Percentiles rank a stretch among this genome's conserved stretches.
phyloP scores from a whole-genome alignment of 75 land plant genomes.

The Selaginella tamariscina region DNA sequence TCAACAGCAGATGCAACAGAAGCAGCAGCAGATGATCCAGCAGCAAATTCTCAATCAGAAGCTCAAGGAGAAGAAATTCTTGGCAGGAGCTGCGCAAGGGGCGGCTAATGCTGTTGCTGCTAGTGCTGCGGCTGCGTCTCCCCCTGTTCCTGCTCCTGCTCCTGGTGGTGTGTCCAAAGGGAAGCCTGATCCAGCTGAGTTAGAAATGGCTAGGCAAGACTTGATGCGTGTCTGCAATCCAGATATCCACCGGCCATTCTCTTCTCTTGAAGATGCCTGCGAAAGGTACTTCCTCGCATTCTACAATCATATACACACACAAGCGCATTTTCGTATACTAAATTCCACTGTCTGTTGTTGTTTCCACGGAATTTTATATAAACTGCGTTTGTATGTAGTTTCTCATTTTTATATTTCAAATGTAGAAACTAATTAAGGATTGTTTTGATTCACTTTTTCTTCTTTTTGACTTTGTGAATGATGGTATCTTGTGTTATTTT shows the following conservation, averaged over 20 bases:
- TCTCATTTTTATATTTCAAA: too few relatives aligned
- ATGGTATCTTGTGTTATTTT: too few relatives aligned
- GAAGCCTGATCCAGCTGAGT: conserved; percentile 33
- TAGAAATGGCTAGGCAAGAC: conserved; percentile 87
- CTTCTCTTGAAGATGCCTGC: conserved; percentile 88
- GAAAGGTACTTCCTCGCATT: conserved; percentile 42
- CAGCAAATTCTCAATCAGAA: neutral
- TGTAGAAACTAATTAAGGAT: too few relatives aligned
- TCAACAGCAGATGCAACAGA: too few relatives aligned
- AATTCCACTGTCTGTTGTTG: too few relatives aligned
- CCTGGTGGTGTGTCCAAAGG: neutral
- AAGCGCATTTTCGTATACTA: too few relatives aligned
- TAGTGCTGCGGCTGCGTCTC: conserved; percentile 1
- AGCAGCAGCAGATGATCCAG: too few relatives aligned
- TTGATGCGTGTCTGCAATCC: conserved; percentile 81
- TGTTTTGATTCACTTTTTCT: too few relatives aligned
- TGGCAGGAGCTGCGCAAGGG: neutral
- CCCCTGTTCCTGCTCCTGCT: neutral
- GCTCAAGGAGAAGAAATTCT: neutral
- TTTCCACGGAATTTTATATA: too few relatives aligned
- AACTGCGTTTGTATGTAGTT: too few relatives aligned
- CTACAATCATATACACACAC: too few relatives aligned
- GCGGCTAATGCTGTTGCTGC: conserved; percentile 11
- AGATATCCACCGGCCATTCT: conserved; percentile 67
- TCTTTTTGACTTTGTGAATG: too few relatives aligned